Conservation (phyloP, 352 stramenopile species). For the Globisporangium mamillatum region DNA sequence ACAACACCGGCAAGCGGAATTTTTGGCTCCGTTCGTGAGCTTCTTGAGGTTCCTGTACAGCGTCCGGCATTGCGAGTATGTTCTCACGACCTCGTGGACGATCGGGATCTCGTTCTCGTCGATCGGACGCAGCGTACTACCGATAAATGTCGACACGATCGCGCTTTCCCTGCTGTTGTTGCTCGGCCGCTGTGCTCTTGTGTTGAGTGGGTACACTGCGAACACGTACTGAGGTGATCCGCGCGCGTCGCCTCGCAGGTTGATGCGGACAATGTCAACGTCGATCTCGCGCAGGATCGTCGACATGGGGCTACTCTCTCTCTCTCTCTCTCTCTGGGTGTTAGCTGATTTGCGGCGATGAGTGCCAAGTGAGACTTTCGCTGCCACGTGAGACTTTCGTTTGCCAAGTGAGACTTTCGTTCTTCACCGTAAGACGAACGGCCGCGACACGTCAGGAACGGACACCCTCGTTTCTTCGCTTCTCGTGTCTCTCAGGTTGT, state of each 20-base stretch:
- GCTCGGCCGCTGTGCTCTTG: neutral
- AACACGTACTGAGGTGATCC: slow-evolving; percentile 52
- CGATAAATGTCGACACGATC: slow-evolving; percentile 10
- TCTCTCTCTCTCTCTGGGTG: neutral
- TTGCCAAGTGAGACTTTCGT: neutral
- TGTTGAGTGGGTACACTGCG: slow-evolving; percentile 25
- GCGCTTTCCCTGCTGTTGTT: neutral
- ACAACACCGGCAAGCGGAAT: slow-evolving; percentile 29
- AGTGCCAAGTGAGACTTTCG: neutral
- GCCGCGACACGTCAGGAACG: neutral
- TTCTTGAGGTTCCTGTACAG: slow-evolving; percentile 42
- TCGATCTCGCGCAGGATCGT: slow-evolving; percentile 51
- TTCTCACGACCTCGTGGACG: slow-evolving; percentile 41
- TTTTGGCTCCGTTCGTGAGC: slow-evolving; percentile 40
- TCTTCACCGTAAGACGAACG: neutral
- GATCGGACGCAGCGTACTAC: slow-evolving; percentile 17
- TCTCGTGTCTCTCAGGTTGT: neutral
- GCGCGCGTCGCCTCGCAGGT: neutral
- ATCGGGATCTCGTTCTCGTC: slow-evolving; percentile 23
- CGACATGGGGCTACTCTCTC: slow-evolving; percentile 22
- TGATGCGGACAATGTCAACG: slow-evolving; percentile 38
- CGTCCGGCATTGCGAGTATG: slow-evolving; percentile 51
- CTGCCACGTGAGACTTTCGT: neutral
- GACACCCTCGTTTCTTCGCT: neutral
- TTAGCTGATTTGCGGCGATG: neutral